phyloP scores from a whole-genome alignment of 768 basidiomycete genomes.

The Pisolithus tinctorius region DNA sequence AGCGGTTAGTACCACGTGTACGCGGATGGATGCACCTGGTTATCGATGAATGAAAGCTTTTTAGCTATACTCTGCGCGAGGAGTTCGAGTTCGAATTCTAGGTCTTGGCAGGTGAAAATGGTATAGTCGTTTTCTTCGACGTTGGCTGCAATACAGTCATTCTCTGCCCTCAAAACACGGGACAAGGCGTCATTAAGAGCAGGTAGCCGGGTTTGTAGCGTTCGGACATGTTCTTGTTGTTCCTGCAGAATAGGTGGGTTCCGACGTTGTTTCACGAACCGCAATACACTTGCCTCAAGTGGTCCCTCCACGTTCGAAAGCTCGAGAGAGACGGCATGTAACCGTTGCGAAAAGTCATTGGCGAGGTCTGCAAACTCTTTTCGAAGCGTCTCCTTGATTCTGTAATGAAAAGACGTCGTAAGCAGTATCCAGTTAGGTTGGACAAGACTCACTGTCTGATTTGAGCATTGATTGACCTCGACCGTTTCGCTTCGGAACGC shows the following conservation, averaged over 20 bases:
- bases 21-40: slow-evolving; percentile 53
- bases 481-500: slow-evolving; percentile 67
- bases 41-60: slow-evolving; percentile 95
- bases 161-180: slow-evolving; percentile 57
- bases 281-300: slow-evolving; percentile 47
- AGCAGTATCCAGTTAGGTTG: neutral
- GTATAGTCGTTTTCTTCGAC: slow-evolving; percentile 98
- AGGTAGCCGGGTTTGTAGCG: slow-evolving; percentile 64
- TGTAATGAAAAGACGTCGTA: slow-evolving; percentile 20
- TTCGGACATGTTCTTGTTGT: slow-evolving; percentile 63
- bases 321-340: slow-evolving; percentile 62
- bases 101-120: slow-evolving; percentile 80
- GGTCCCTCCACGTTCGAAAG: slow-evolving; percentile 72
- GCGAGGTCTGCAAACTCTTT: slow-evolving; percentile 73
- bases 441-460: slow-evolving; percentile 69
- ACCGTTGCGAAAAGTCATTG: slow-evolving; percentile 63
- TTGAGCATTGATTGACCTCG: slow-evolving; percentile 79
- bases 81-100: slow-evolving; percentile 83
- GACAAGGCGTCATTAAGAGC: slow-evolving; percentile 51
- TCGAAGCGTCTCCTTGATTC: slow-evolving; percentile 77
- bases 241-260: slow-evolving; percentile 33
- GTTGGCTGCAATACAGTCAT: slow-evolving; percentile 77
- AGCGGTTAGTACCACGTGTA: neutral
- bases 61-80: slow-evolving; percentile 75
- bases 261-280: no score